A percentile compares a stretch with the other conserved stretches of the same genome.
Evolutionary conservation across 371 early-diverging fungal genomes (phyloP).

Genomic region (Dipsacomyces acuminosporus): DNA sequence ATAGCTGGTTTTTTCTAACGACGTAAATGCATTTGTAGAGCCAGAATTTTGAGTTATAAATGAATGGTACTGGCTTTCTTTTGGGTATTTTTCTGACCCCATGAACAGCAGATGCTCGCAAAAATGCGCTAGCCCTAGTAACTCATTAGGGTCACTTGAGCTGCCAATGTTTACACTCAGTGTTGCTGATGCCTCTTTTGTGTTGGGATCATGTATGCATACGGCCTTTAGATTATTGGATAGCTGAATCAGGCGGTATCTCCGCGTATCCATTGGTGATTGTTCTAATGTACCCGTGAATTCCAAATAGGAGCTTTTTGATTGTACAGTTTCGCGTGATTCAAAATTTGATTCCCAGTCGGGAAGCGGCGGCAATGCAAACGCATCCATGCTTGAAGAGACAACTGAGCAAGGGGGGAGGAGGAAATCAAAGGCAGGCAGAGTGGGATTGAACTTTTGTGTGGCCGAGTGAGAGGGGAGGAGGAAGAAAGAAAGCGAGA

Average conservation of each 20-base stretch:
- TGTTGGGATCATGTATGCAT: slow-evolving; percentile 71
- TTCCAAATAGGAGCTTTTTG: slow-evolving; percentile 20
- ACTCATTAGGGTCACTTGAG: slow-evolving; percentile 63
- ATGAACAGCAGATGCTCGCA: slow-evolving; percentile 95
- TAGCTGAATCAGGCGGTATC: slow-evolving; percentile 73
- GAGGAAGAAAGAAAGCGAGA: no score
- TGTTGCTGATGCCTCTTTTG: slow-evolving; percentile 83
- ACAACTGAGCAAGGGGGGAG: no score
- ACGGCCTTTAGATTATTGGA: slow-evolving; percentile 77
- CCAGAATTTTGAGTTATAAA: slow-evolving; percentile 67
- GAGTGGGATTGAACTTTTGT: no score
- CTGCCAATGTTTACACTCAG: slow-evolving; percentile 91
- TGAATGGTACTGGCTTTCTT: slow-evolving; percentile 76
- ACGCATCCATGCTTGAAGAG: no score
- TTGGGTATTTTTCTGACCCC: slow-evolving; percentile 78
- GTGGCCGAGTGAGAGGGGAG: no score
- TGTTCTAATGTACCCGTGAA: slow-evolving; percentile 17
- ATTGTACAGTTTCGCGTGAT: slow-evolving; percentile 1
- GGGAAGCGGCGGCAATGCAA: background rate
- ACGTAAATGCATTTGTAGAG: slow-evolving; percentile 90
- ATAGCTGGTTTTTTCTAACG: slow-evolving; percentile 79
- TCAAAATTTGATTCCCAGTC: slow-evolving; percentile 8
- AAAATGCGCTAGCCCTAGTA: slow-evolving; percentile 96
- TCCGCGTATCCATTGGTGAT: slow-evolving; percentile 64
- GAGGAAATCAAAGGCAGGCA: no score